Evolutionary conservation across 2,329 filamentous ascomycete genomes (phyloP).

Genomic region (Xylaria sp.): DNA sequence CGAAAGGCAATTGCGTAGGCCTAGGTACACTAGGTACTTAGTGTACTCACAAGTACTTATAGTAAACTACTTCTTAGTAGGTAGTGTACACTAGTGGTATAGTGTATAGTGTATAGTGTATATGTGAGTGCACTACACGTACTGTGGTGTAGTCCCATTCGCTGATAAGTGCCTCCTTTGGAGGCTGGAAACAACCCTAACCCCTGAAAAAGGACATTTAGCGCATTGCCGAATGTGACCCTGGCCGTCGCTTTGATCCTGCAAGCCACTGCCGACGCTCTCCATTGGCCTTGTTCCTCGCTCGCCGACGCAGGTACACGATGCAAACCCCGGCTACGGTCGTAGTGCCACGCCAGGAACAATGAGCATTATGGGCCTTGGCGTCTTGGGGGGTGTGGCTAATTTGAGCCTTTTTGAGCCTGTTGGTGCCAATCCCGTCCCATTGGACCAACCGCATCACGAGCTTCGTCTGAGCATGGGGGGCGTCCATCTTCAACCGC

Average conservation of each 20-base stretch:
- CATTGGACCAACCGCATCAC: slow-evolving; percentile 19
- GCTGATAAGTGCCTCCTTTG: background rate
- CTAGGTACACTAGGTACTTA: background rate
- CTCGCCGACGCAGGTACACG: slow-evolving; percentile 37
- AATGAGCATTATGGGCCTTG: slow-evolving; percentile 12
- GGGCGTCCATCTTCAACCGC: slow-evolving; percentile 19
- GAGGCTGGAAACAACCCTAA: background rate
- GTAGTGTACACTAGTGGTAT: background rate
- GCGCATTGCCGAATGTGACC: slow-evolving; percentile 14
- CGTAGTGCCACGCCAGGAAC: slow-evolving; percentile 3
- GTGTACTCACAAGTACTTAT: too few species aligned
- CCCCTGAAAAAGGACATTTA: slow-evolving; percentile 16
- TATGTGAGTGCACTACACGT: background rate
- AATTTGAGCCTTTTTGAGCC: background rate
- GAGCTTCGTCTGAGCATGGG: slow-evolving; percentile 1
- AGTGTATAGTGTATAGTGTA: background rate
- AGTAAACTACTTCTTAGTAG: too few species aligned
- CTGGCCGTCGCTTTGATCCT: slow-evolving; percentile 19
- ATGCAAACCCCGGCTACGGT: slow-evolving; percentile 4
- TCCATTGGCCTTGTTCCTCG: slow-evolving; percentile 21
- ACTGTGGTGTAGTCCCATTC: background rate
- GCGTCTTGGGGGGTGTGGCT: slow-evolving; percentile 20
- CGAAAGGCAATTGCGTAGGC: background rate
- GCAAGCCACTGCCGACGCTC: slow-evolving; percentile 21
- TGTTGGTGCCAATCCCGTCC: slow-evolving; percentile 12